Evolutionary conservation across 192 early-diverging fungal species (phyloP).

Genomic region (Mortierella antarctica): DNA sequence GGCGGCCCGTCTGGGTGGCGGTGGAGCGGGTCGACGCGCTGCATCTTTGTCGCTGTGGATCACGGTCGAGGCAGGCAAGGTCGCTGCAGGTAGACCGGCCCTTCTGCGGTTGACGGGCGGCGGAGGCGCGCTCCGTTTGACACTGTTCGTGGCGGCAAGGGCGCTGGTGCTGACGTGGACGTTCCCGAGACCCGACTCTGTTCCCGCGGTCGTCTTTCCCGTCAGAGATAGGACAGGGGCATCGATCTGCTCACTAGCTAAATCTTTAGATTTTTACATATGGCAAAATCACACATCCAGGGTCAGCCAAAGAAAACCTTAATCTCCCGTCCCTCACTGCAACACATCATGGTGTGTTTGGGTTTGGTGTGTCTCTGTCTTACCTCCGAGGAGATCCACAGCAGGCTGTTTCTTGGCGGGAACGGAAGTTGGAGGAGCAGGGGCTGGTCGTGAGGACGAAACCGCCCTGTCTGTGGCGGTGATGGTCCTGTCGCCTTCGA

Average conservation of each 20-base stretch:
- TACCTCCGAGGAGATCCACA: slow-evolving; percentile 45
- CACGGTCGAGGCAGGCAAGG: slow-evolving; percentile 19
- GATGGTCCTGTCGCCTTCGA: slow-evolving; percentile 29
- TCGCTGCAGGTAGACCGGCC: neutral
- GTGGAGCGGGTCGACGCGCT: slow-evolving; percentile 30
- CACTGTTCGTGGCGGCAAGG: neutral
- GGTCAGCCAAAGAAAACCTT: neutral
- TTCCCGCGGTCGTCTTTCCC: neutral
- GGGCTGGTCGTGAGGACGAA: slow-evolving; percentile 9
- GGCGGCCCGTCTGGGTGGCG: slow-evolving; percentile 13
- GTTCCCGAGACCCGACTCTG: neutral
- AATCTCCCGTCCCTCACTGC: too few species aligned
- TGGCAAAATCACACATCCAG: neutral
- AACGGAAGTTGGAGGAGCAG: neutral
- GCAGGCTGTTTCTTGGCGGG: slow-evolving; percentile 5
- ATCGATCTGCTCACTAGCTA: neutral
- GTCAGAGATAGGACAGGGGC: neutral
- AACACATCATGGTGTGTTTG: too few species aligned
- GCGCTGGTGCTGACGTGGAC: neutral
- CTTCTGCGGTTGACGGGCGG: slow-evolving; percentile 27
- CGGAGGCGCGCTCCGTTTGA: slow-evolving; percentile 19
- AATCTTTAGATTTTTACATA: neutral
- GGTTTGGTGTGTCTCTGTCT: neutral
- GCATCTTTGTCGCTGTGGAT: slow-evolving; percentile 21
- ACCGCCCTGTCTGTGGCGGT: slow-evolving; percentile 2